Conservation (phyloP, 306 rosid species). For the Quercus cerris region DNA sequence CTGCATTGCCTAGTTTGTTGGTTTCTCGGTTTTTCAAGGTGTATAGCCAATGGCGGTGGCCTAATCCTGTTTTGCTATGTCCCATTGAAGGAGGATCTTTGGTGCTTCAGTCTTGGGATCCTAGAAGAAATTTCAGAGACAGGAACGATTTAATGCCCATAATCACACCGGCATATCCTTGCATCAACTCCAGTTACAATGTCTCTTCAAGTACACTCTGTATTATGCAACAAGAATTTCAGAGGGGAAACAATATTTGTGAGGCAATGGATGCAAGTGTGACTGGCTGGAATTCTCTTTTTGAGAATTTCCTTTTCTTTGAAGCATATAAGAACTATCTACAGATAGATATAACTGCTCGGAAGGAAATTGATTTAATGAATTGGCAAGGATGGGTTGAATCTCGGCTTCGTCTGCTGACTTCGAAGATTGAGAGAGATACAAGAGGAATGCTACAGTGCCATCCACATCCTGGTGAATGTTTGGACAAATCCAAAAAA, state of each 20-base stretch:
- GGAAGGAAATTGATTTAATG: not conserved
- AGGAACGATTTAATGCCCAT: not conserved
- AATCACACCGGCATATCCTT: not conserved
- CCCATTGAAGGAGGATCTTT: not conserved
- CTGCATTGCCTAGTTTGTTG: not conserved
- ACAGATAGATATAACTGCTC: not conserved
- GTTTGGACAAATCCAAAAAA: not conserved
- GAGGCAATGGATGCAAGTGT: not conserved
- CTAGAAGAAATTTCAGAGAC: not conserved
- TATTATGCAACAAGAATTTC: not conserved
- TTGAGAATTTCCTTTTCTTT: not conserved
- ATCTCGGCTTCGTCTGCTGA: not conserved
- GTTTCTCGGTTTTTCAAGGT: constrained; percentile 1
- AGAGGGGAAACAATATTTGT: not conserved
- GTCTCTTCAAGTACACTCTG: not conserved
- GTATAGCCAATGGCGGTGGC: not conserved
- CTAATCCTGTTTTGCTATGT: not conserved
- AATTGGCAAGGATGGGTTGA: not conserved
- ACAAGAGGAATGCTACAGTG: not conserved
- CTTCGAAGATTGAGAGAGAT: not conserved
- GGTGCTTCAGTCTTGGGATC: not conserved
- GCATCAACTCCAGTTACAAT: not conserved
- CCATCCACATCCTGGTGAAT: not conserved
- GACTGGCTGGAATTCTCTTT: not conserved
- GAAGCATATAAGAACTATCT: not conserved